Base-by-base conservation (phyloP, 306 rosid genomes). In the Prunus armeniaca region DNA sequence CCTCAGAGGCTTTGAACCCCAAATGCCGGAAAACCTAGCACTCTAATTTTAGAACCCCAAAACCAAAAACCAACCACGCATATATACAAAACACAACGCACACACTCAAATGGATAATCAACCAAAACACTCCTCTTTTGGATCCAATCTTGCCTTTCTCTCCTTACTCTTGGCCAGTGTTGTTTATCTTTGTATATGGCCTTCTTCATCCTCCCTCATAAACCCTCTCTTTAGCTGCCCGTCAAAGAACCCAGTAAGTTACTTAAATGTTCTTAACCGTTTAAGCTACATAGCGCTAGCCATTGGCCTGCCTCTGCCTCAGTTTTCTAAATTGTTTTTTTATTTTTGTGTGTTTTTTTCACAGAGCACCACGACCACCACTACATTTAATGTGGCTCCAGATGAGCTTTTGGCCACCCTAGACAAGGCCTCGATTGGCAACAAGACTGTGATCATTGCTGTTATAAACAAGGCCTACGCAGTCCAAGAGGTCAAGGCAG, bases 401-500 rank as follows among this genome's bases (percentile, higher is more conserved):
- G 94, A 90, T 56, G 80, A 6, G 1, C 92, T 93, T 1, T 90
- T 82, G 6, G 64, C 55, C 43, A 86, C 77, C 46, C 65, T 93
- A 28, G 72, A 74, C 7, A 88, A 73, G 84, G 88, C 97, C 10
- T 78, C 92, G 13, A 88, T 57, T 87, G 89, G 65, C 22, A 90
- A 91, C 84, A 88, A 81, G 79, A 93, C 92, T 0, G 83, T 91
- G 61, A 89, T 93, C 58, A 85, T 93, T 2, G 71, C 90, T 0
- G 50, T 93, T 2, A 71, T 91, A 12, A 93, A 93, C 66, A 82
- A 80, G 76, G 98, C 97, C 0, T 93, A 93, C 20, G 92, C 85
- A 0, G 90, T 82, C 0, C 87, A 91, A 86, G 92, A 80, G 8
- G 63, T 63, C 0, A 27, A 18, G 4, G 77, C 80, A 1, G 89